These are phyloP conservation scores for Cercophora sp. DNA, from an alignment of 495 filamentous ascomycete species.

Conservation along the genomic window DNA sequence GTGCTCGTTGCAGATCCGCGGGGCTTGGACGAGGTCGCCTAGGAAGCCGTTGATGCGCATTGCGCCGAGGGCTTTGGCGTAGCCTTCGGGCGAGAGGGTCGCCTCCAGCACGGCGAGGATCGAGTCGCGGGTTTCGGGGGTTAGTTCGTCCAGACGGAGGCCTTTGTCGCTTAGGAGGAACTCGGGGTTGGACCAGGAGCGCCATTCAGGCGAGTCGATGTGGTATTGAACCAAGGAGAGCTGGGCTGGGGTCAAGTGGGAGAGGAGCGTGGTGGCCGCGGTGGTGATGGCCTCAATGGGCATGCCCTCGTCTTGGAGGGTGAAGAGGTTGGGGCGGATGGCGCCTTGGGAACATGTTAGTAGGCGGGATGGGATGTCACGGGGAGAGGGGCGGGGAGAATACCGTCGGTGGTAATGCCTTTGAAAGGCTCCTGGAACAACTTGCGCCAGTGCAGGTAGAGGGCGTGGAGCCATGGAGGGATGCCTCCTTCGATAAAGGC, in stretches of 20 bases:
- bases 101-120: conserved; percentile 51
- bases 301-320: conserved; percentile 57
- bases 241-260: conserved; percentile 45
- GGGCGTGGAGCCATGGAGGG: conserved; percentile 64
- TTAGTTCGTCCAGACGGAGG: conserved; percentile 60
- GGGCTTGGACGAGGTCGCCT: conserved; percentile 59
- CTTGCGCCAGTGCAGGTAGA: conserved; percentile 64
- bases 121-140: conserved; percentile 36
- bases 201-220: conserved; percentile 68
- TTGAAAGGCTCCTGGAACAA: conserved; percentile 65
- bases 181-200: conserved; percentile 73
- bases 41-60: conserved; percentile 80
- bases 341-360: conserved; percentile 34
- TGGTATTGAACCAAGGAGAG: conserved; percentile 48
- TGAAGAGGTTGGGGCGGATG: conserved; percentile 54
- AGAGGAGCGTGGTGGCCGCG: conserved; percentile 42
- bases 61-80: conserved; percentile 62
- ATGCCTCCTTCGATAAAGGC: conserved; percentile 54
- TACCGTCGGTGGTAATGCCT: conserved; percentile 67
- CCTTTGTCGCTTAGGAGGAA: conserved; percentile 61
- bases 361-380: neutral
- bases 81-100: conserved; percentile 64
- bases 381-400: neutral
- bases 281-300: conserved; percentile 53
- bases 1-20: conserved; percentile 64